These are phyloP conservation scores for Bipolaris bicolor DNA, from an alignment of 2,329 filamentous ascomycete species.

Conservation along the genomic window DNA sequence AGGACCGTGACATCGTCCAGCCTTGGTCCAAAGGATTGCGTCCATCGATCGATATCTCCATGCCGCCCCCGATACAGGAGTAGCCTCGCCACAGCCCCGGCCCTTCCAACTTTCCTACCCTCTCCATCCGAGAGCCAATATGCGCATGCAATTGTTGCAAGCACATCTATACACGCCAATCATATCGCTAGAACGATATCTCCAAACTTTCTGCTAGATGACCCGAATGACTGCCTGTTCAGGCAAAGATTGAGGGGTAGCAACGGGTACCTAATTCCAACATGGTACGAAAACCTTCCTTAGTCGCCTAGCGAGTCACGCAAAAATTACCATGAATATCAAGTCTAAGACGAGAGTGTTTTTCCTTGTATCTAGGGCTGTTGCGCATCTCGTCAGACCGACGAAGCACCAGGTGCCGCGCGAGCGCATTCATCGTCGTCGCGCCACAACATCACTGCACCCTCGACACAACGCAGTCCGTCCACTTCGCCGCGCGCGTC, in stretches of 20 bases:
- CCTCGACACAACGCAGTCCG: conserved; percentile 30
- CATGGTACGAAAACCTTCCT: conserved; percentile 20
- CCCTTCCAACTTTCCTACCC: background rate
- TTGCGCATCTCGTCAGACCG: conserved; percentile 25
- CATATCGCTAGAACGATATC: conserved; percentile 6
- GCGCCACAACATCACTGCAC: conserved; percentile 35
- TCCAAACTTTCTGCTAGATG: conserved; percentile 4
- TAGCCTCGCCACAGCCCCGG: conserved; percentile 2
- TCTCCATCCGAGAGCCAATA: conserved; percentile 4
- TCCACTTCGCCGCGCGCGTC: conserved; percentile 29
- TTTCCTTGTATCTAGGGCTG: conserved; percentile 24
- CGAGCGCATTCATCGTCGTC: conserved; percentile 31
- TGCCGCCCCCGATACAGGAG: background rate
- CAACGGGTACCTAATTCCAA: conserved; percentile 5
- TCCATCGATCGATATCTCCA: conserved; percentile 10
- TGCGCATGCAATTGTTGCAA: conserved; percentile 12
- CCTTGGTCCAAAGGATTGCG: background rate
- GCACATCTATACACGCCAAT: background rate
- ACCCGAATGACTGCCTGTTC: conserved; percentile 7
- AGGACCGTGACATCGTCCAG: conserved; percentile 7
- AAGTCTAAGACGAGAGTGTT: conserved; percentile 9
- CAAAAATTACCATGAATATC: background rate
- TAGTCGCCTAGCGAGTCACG: background rate
- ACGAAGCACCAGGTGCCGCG: conserved; percentile 10
- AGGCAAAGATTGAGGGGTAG: conserved; percentile 15